Base-by-base conservation (phyloP, 371 early-diverging fungal species). In the Dentiscutata heterogama region DNA sequence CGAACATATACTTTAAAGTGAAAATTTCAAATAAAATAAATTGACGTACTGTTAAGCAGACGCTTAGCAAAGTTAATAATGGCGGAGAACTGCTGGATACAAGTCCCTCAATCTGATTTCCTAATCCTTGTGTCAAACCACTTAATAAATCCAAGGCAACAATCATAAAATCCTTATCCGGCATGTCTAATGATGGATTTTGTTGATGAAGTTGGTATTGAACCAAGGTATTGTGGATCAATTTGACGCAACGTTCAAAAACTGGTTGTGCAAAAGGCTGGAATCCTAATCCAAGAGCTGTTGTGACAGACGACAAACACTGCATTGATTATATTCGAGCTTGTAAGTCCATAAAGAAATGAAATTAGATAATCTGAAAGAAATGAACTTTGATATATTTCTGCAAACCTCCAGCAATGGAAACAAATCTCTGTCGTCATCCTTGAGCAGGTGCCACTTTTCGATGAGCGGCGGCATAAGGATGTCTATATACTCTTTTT, bases 111-210 rank as follows among this genome's bases (percentile, higher is more conserved):
- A 93, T 93, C 67, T 90, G 89, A 2, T 89, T 86, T 83, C 94
- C 94, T 75, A 99, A 88, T 1, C 97, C 99, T 87, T 98, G 97
- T 4, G 95, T 93, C 77, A 99, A 92, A 16, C 96, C 97, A 82
- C 94, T 93, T 76, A 99, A 88, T 83, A 99, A 90, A 89, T 99
- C 99, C 81, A 98, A 90, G 13, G 98, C 92, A 46, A 97, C 97
- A 85, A 98, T 95, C 87, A 97, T 94, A 86, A 96, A 95, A 84
- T 99, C 99, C 88, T 94, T 95, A 85, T 96, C 95, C 18, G 95
- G 97, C 54, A 90, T 86, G 18, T 94, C 95, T 22, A 86, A 67
- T n/a, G 91, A 88, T 35, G 92, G 91, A 81, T 94, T 89, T 84
- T 90, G 88, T 51, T 86, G 84, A 67, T 89, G 89, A 86, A 90